Base-by-base conservation (phyloP, 116 monocot genomes). In the Iris pallida region DNA sequence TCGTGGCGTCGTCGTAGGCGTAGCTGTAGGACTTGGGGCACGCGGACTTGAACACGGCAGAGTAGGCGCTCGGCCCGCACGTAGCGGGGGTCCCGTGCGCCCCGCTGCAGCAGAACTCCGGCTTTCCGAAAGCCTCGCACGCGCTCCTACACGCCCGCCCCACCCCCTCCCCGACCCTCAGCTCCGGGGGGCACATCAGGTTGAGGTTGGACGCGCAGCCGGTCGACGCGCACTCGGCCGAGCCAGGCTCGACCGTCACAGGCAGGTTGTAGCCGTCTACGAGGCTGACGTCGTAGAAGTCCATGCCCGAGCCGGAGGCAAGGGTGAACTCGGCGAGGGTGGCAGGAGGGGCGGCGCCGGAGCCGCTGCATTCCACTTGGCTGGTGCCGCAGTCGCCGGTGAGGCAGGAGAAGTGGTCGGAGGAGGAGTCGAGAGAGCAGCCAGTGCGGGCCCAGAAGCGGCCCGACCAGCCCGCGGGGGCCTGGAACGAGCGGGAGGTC, bases 201-300 rank as follows among this genome's bases (percentile, higher is more conserved):
- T 82, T 85, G 6, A 85, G 62, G 41, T 89, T 82, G 40, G 16
- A 82, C 30, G 61, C 53, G 73, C 89, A 89, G 5, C 85, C 89
- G 11, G 89, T 89, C 7, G 70, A 16, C 3, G 20, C 42, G 71
- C 84, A 84, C 16, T 55, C 48, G 0, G 17, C 57, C 54, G 1
- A 48, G 65, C 11, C 16, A 62, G 20, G 55, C 59, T 5, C 60
- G 8, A 80, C 70, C 5, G 71, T 19, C 47, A 86, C 19, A 4
- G 89, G 85, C 7, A 85, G 64, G 75, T 85, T 85, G 79, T 81
- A 94, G 5, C 94, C 94, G 63, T 94, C 94, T 2, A 94, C 94
- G 13, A 94, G 81, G 73, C 95, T 90, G 8, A 90, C 88, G 81
- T 95, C 95, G 73, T 88, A 95, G 83, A 86, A 95, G 63, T 95